phyloP scores from a whole-genome alignment of 1,284 basidiomycete genomes.

The Ustilago loliicola region DNA sequence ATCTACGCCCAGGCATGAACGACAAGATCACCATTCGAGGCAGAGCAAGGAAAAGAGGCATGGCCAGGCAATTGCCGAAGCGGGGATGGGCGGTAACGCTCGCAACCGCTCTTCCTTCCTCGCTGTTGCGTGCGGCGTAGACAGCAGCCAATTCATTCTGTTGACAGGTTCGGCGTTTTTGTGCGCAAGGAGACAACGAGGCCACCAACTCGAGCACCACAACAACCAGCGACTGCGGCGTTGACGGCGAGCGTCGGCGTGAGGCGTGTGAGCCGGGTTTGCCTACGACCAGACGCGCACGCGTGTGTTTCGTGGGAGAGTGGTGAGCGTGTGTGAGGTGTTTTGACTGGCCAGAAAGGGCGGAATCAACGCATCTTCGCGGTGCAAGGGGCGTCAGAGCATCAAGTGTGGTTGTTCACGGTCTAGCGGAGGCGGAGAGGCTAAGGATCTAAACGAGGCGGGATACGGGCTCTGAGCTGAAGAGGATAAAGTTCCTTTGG shows the following conservation, averaged over 20 bases:
- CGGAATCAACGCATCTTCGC: background rate
- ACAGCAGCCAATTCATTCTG: background rate
- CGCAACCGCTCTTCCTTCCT: background rate
- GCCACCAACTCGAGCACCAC: background rate
- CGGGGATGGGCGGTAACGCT: background rate
- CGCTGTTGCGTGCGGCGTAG: background rate
- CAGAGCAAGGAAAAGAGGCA: background rate
- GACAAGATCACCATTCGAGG: background rate
- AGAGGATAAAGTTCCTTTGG: background rate
- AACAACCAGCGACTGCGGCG: background rate
- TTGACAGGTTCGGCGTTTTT: constrained; percentile 25
- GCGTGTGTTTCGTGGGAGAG: too few species aligned
- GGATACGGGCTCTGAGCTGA: background rate
- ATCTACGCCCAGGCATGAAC: constrained; percentile 6
- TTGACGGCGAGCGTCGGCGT: background rate
- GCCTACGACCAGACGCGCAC: too few species aligned
- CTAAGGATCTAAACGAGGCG: constrained; percentile 1
- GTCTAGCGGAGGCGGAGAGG: background rate
- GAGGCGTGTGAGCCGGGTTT: background rate
- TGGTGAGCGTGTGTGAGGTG: background rate
- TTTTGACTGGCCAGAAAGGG: background rate
- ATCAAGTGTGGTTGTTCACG: background rate
- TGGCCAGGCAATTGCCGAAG: background rate
- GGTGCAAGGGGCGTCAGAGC: background rate
- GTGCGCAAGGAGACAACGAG: constrained; percentile 21